Base-by-base conservation (phyloP, 2,329 filamentous ascomycete genomes). In the Colletotrichum acutatum region DNA sequence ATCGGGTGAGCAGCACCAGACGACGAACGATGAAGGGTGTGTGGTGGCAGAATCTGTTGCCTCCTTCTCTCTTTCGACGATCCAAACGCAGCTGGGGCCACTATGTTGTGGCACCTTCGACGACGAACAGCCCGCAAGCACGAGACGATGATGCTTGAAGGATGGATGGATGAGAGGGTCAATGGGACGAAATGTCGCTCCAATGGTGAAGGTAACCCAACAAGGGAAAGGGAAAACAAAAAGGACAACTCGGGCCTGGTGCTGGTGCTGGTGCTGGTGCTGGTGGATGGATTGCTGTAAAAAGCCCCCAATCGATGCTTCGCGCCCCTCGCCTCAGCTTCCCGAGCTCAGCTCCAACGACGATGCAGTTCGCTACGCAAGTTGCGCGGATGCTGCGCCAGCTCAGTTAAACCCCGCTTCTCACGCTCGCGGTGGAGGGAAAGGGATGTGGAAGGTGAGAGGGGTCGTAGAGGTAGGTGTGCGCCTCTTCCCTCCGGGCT, bases 401-500 rank as follows among this genome's bases (percentile, higher is more conserved):
- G 60, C 54, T 19, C 24, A 72, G 53, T 19, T 8, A 46, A 72
- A 60, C 66, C 60, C 66, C 66, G 70, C 70, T 60, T 63, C 66
- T 70, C 46, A 59, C 32, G 4, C 28, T 49, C 42, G 19, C 42
- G 60, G 67, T 59, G 61, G 61, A 66, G 60, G 67, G 52, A 28
- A 54, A 22, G 26, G 52, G 52, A 24, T 5, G 37, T 16, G 37
- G 60, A 53, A 59, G 37, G 53, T 22, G 4, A 54, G 11, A 14
- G 26, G 52, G 52, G 57, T n/a, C n/a, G 30, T n/a, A 30, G 14
- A 46, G 53, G 53, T 67, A 34, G 59, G 66, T 70, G 46, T 57
- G 54, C 46, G 52, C 14, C 32, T 28, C 60, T 49, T 60, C 42
- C 67, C 8, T 14, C 12, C 46, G 53, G 49, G 46, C 61, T 34